These are phyloP conservation scores for Prunella vulgaris DNA, from an alignment of 257 asterid species.

Conservation along the genomic window DNA sequence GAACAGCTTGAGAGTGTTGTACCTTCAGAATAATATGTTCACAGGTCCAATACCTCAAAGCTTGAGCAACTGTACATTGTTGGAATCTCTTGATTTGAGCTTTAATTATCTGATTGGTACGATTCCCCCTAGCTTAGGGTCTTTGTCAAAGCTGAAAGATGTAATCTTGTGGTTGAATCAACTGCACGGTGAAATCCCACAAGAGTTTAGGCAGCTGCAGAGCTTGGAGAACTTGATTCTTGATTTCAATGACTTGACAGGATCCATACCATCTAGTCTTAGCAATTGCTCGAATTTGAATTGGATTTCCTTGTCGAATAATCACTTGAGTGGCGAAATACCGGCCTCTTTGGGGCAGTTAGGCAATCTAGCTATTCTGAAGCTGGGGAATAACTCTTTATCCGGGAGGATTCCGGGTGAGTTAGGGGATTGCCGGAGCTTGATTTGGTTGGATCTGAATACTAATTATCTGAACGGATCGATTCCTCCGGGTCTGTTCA, in stretches of 20 bases:
- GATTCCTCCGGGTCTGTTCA: slow-evolving; percentile 64
- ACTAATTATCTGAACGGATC: slow-evolving; percentile 63
- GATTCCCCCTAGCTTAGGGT: slow-evolving; percentile 69
- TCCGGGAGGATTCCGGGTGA: slow-evolving; percentile 72
- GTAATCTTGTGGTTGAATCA: slow-evolving; percentile 75
- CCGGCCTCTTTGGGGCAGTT: slow-evolving; percentile 69
- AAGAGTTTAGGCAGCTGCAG: slow-evolving; percentile 56
- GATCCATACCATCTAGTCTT: slow-evolving; percentile 64
- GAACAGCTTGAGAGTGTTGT: slow-evolving; percentile 57
- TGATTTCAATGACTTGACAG: slow-evolving; percentile 76
- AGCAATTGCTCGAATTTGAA: slow-evolving; percentile 77
- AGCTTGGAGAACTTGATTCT: slow-evolving; percentile 82
- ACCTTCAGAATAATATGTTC: slow-evolving; percentile 76
- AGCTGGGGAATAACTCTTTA: slow-evolving; percentile 77
- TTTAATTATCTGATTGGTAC: slow-evolving; percentile 61
- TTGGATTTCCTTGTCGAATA: slow-evolving; percentile 92
- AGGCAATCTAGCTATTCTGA: slow-evolving; percentile 66
- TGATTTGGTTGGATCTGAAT: slow-evolving; percentile 92
- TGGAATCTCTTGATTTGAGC: slow-evolving; percentile 91
- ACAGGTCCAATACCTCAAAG: slow-evolving; percentile 63
- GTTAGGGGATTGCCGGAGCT: slow-evolving; percentile 79
- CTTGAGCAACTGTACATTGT: slow-evolving; percentile 60
- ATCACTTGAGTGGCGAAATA: slow-evolving; percentile 59
- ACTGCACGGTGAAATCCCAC: slow-evolving; percentile 78
- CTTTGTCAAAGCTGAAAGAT: slow-evolving; percentile 53